Base-by-base conservation (phyloP, 1,284 basidiomycete genomes). In the Schizopora paradoxa region DNA sequence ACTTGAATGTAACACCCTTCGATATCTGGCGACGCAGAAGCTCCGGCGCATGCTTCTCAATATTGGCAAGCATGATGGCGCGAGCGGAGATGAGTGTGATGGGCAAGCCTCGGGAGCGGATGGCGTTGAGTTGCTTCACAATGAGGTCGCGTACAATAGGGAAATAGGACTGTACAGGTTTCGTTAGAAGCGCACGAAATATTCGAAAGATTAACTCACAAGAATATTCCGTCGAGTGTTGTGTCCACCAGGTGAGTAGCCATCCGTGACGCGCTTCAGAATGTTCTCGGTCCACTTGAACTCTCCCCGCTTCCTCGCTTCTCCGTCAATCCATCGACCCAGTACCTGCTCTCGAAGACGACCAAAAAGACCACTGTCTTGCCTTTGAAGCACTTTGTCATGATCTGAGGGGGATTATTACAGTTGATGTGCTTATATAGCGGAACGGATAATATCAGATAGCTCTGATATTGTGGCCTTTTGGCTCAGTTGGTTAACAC, bases 151-250 rank as follows among this genome's bases (percentile, higher is more conserved):
- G n/a, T n/a, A n/a, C n/a, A n/a, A n/a, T n/a, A n/a, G n/a, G n/a
- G n/a, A n/a, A n/a, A n/a, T n/a, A n/a, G n/a, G n/a, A n/a, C n/a
- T n/a, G n/a, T n/a, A n/a, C n/a, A n/a, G n/a, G n/a, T n/a, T n/a
- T n/a, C n/a, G n/a, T n/a, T n/a, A n/a, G n/a, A n/a, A n/a, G n/a
- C n/a, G n/a, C n/a, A n/a, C n/a, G n/a, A n/a, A n/a, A n/a, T n/a
- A n/a, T n/a, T n/a, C n/a, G n/a, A n/a, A n/a, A n/a, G n/a, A n/a
- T 21, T 44, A 44, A 37, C 33, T 25, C 22, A 37, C 42, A 7
- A 44, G 21, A 19, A 44, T 25, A 14, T 33, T 33, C 5, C 5
- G 5, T 10, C 33, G 8, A 6, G 42, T 44, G 13, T 8, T 18
- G 6, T 40, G 6, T 38, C 42, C 42, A 5, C 37, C 42, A 5